Evolutionary conservation across 1,284 basidiomycete species (phyloP), one percentile per base, ranked within the genome.

Genomic region (Ustilago cynodontis): DNA sequence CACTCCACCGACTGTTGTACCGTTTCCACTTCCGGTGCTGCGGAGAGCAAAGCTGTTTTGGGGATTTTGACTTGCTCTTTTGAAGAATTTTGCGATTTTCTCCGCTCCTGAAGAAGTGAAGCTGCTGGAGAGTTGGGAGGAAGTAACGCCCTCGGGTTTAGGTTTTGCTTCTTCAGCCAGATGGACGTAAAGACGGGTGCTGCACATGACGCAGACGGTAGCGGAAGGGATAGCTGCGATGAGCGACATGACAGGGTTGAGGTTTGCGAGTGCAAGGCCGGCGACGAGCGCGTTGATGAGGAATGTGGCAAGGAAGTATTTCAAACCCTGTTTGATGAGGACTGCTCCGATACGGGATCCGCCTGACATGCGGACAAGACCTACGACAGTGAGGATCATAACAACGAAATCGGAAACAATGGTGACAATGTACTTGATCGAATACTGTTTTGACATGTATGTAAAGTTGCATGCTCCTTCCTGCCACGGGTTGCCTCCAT

Each of bases 191-290:
- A 82, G 72, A 1, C 80, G 68, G 9, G 78, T 80, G 4, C 71
- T 51, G 52, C 65, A 67, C 55, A 79, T 62, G 62, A 82, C 72
- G 59, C 67, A 73, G 24, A 80, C 63, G 20, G 70, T 68, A 16
- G 72, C 54, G 41, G 60, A 61, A 0, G 80, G 80, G 52, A 82
- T 65, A 20, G 79, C 79, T 13, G 57, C 57, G 57, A 78, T 65
- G 43, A 79, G 63, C 47, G 79, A 77, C 79, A 80, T 79, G 52
- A 78, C 50, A 3, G 80, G 77, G 59, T 69, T 71, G n/a, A 79
- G 52, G 58, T 79, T 68, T 29, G 75, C 65, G 3, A 74, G 52
- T 20, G 78, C 78, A 18, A 79, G 51, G 18, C 63, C 76, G 7
- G 75, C 62, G n/a, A 79, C 65, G 35, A 79, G 59, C 2, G 71